Evolutionary conservation across 2,329 filamentous ascomycete genomes (phyloP).

Genomic region (Tolypocladium ophioglossoides): DNA sequence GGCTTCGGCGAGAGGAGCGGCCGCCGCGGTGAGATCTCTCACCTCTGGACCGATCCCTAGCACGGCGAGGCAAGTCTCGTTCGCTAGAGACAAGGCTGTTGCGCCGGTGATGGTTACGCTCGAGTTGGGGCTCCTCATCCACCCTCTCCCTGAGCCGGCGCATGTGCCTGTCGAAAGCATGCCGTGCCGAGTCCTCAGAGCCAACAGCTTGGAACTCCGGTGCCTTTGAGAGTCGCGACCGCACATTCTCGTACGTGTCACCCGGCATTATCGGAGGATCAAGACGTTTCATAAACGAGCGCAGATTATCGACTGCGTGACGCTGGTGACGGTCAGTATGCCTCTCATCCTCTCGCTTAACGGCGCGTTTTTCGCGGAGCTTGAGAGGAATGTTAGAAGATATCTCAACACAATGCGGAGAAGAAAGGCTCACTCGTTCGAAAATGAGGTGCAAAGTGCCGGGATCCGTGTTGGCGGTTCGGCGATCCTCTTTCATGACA

Average conservation of each 20-base stretch:
- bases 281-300: constrained; percentile 78
- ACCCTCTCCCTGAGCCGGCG: constrained; percentile 86
- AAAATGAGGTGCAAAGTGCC: constrained; percentile 75
- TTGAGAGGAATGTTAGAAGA: constrained; percentile 18
- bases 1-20: constrained; percentile 56
- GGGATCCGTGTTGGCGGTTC: constrained; percentile 76
- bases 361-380: constrained; percentile 78
- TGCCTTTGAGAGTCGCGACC: constrained; percentile 64
- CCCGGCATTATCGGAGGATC: constrained; percentile 68
- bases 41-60: constrained; percentile 45
- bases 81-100: constrained; percentile 45
- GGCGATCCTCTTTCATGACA: constrained; percentile 74
- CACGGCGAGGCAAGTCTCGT: constrained; percentile 48
- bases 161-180: constrained; percentile 86
- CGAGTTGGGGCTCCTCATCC: constrained; percentile 69
- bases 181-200: constrained; percentile 71
- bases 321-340: constrained; percentile 79
- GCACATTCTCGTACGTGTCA: constrained; percentile 86
- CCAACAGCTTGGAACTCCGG: constrained; percentile 77
- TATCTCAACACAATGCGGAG: neutral
- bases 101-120: constrained; percentile 34
- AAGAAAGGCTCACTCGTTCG: constrained; percentile 49
- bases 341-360: constrained; percentile 75
- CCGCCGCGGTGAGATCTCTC: constrained; percentile 53
- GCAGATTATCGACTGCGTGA: constrained; percentile 71